A percentile compares a stretch with the other conserved stretches of the same genome.
These are phyloP conservation scores for Asterophora parasitica DNA, from an alignment of 768 basidiomycete species.

Conservation along the genomic window DNA sequence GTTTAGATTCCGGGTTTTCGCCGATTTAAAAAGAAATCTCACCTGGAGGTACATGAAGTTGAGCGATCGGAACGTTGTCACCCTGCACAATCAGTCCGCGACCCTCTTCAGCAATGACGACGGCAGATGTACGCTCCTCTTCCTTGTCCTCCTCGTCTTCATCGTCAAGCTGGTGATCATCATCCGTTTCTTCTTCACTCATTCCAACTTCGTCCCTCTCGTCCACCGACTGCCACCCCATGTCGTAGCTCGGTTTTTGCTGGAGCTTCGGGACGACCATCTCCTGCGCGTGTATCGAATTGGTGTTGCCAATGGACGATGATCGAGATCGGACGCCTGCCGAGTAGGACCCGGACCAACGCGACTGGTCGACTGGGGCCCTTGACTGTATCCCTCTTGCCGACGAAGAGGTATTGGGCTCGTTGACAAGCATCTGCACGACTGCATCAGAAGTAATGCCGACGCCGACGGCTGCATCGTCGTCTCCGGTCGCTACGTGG, in stretches of 20 bases:
- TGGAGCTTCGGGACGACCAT: slow-evolving; percentile 40
- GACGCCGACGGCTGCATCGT: slow-evolving; percentile 45
- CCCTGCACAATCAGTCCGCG: slow-evolving; percentile 78
- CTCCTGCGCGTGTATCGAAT: slow-evolving; percentile 36
- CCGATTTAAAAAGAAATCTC: slow-evolving; percentile 21
- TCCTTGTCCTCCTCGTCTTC: slow-evolving; percentile 48
- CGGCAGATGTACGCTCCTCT: slow-evolving; percentile 72
- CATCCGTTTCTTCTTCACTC: slow-evolving; percentile 34
- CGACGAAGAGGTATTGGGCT: slow-evolving; percentile 40
- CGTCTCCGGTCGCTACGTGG: slow-evolving; percentile 61
- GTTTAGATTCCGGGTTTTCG: slow-evolving; percentile 9
- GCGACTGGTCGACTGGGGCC: slow-evolving; percentile 54
- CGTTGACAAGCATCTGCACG: slow-evolving; percentile 54
- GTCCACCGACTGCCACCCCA: slow-evolving; percentile 67
- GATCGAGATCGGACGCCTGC: slow-evolving; percentile 63
- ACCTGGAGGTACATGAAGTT: slow-evolving; percentile 74
- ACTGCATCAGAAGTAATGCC: slow-evolving; percentile 66
- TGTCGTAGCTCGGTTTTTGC: slow-evolving; percentile 71
- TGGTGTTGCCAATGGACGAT: slow-evolving; percentile 54
- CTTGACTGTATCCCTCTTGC: slow-evolving; percentile 40
- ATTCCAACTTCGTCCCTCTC: slow-evolving; percentile 43
- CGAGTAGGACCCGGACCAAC: slow-evolving; percentile 74
- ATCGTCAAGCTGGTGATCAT: slow-evolving; percentile 36
- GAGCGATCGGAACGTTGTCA: slow-evolving; percentile 52
- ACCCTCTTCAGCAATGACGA: slow-evolving; percentile 79